Evolutionary conservation across 805 yeast genomes (phyloP).

Genomic region (Kodamaea fukazawae): DNA sequence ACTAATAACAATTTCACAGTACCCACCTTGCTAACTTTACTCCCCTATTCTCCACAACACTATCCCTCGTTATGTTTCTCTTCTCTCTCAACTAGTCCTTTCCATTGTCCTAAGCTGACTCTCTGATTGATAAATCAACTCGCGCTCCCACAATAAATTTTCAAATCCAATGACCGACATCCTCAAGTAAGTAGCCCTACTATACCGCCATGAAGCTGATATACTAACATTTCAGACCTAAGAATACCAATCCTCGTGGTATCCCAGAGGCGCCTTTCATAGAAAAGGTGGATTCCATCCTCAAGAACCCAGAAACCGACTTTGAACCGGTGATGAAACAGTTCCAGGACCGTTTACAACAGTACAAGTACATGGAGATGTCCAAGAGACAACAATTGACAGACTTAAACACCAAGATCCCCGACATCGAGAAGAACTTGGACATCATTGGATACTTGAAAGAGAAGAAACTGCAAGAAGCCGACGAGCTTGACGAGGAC

Average conservation of each 20-base stretch:
- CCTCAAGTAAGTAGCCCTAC: slow-evolving; percentile 10
- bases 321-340: slow-evolving; percentile 66
- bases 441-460: slow-evolving; percentile 65
- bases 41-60: too few relatives aligned
- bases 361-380: slow-evolving; percentile 83
- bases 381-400: slow-evolving; percentile 48
- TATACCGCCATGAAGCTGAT: not conserved
- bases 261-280: slow-evolving; percentile 96
- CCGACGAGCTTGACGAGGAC: slow-evolving; percentile 25
- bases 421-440: slow-evolving; percentile 88
- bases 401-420: slow-evolving; percentile 68
- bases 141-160: not conserved
- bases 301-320: slow-evolving; percentile 61
- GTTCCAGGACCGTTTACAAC: slow-evolving; percentile 85
- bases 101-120: too few relatives aligned
- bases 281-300: slow-evolving; percentile 72
- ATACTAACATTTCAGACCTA: slow-evolving; percentile 39
- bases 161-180: slow-evolving; percentile 10
- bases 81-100: too few relatives aligned
- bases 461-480: slow-evolving; percentile 39
- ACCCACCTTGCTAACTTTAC: too few relatives aligned
- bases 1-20: too few relatives aligned
- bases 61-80: too few relatives aligned
- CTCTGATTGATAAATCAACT: too few relatives aligned
- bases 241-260: slow-evolving; percentile 81